phyloP scores from a whole-genome alignment of 2,329 filamentous ascomycete species.

The Fusarium oligoseptatum region DNA sequence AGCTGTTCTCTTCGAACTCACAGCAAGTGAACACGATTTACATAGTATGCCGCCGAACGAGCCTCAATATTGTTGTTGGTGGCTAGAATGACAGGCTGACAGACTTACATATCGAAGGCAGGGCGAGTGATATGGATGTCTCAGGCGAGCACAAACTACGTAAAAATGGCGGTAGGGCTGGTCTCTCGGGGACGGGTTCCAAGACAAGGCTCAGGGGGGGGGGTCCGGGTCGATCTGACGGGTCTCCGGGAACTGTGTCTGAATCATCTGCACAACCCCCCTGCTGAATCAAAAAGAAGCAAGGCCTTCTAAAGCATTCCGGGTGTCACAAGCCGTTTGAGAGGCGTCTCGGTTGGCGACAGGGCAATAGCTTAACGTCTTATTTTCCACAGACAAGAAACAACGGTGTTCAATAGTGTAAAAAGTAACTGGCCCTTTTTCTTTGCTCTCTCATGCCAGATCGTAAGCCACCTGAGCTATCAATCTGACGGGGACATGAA shows the following conservation, averaged over 20 bases:
- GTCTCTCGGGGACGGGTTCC: not conserved
- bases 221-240: not conserved
- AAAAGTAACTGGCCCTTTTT: conserved; percentile 7
- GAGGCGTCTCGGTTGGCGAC: conserved; percentile 26
- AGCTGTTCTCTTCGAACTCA: not conserved
- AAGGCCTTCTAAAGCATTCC: not conserved
- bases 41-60: not conserved
- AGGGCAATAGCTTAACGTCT: conserved; percentile 15
- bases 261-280: not conserved
- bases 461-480: conserved; percentile 1
- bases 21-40: not conserved
- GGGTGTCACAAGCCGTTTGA: not conserved
- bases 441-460: not conserved
- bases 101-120: not conserved
- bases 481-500: not conserved
- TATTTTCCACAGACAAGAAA: not conserved
- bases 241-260: not conserved
- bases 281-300: not conserved
- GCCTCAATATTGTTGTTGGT: not conserved
- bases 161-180: not conserved
- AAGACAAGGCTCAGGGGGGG: not conserved
- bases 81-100: not conserved
- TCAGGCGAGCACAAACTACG: not conserved
- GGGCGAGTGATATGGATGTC: not conserved
- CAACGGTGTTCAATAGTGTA: conserved; percentile 12